Conservation (phyloP, 768 basidiomycete genomes). For the Agaricus sinodeliciosus region DNA sequence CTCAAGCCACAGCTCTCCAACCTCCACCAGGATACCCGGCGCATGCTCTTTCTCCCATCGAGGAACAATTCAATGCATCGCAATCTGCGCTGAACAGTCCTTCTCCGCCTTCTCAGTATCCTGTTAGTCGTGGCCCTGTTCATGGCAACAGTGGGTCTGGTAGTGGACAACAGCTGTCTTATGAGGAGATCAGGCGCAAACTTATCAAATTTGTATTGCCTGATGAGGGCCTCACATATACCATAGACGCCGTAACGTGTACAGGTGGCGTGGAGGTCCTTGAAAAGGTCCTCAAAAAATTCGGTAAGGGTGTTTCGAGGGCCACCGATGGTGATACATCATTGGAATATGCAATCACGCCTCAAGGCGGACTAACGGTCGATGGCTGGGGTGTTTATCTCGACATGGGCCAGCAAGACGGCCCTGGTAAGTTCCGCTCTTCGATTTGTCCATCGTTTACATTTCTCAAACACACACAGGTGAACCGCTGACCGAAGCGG, state of each 20-base stretch:
- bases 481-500: constrained; percentile 72
- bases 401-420: constrained; percentile 50
- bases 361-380: constrained; percentile 70
- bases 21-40: constrained; percentile 25
- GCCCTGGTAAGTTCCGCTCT: constrained; percentile 35
- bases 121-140: constrained; percentile 58
- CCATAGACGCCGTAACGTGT: constrained; percentile 79
- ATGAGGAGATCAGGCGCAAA: constrained; percentile 78
- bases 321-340: constrained; percentile 38
- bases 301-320: constrained; percentile 56
- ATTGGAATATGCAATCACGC: not conserved
- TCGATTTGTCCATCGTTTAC: not conserved
- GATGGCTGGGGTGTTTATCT: constrained; percentile 89
- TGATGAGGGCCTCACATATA: constrained; percentile 71
- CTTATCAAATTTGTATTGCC: constrained; percentile 84
- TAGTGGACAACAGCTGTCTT: constrained; percentile 23
- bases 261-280: constrained; percentile 80
- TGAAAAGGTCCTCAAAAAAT: constrained; percentile 85
- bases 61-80: constrained; percentile 46
- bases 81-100: constrained; percentile 31
- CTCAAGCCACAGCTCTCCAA: constrained; percentile 35
- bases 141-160: constrained; percentile 18
- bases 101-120: constrained; percentile 44
- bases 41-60: constrained; percentile 63
- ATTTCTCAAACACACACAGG: constrained; percentile 31